These are phyloP conservation scores for Zymoseptoria tritici DNA, from an alignment of 2,329 filamentous ascomycete genomes.

Conservation along the genomic window DNA sequence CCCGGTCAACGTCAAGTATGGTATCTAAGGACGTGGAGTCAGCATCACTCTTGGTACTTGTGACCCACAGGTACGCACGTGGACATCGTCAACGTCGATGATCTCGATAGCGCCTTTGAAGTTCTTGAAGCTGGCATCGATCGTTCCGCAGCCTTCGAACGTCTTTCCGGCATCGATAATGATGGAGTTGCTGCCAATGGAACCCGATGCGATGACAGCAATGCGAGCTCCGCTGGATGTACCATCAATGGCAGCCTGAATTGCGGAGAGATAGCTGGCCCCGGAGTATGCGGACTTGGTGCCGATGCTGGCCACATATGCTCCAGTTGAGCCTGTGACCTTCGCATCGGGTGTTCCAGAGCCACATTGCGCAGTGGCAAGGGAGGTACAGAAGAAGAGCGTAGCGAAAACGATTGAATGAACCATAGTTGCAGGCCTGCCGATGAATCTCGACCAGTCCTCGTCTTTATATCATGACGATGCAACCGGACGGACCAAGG, in stretches of 20 bases:
- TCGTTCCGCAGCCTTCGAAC: slow-evolving; percentile 53
- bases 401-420: too few species aligned
- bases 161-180: slow-evolving; percentile 47
- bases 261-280: slow-evolving; percentile 47
- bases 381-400: too few species aligned
- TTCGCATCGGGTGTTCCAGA: slow-evolving; percentile 40
- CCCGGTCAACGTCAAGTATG: slow-evolving; percentile 51
- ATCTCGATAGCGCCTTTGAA: slow-evolving; percentile 50
- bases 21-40: slow-evolving; percentile 33
- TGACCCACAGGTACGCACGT: too few species aligned
- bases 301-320: slow-evolving; percentile 42
- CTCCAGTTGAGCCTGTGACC: slow-evolving; percentile 42
- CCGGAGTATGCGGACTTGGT: slow-evolving; percentile 45
- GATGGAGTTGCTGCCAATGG: slow-evolving; percentile 49
- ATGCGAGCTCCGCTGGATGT: slow-evolving; percentile 48
- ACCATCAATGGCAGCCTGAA: slow-evolving; percentile 48
- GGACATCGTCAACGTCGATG: slow-evolving; percentile 41
- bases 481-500: too few species aligned
- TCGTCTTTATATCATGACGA: too few species aligned
- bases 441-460: too few species aligned
- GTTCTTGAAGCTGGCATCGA: slow-evolving; percentile 37
- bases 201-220: slow-evolving; percentile 48
- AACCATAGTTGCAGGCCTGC: too few species aligned
- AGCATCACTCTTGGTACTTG: too few species aligned
- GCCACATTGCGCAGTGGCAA: slow-evolving; percentile 36